Conservation (phyloP, 306 rosid genomes). For the Nissolia schottii region DNA sequence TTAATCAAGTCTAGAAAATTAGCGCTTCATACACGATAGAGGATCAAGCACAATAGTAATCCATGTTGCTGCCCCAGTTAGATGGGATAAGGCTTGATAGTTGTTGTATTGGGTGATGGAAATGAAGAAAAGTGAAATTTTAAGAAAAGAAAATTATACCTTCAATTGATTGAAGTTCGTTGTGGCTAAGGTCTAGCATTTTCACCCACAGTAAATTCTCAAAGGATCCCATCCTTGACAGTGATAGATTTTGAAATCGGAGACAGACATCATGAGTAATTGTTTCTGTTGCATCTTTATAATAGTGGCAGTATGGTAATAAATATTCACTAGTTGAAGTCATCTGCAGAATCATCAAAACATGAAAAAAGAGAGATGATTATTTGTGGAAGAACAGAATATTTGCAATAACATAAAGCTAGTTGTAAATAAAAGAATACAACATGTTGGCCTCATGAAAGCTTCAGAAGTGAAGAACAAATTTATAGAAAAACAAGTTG, state of each 20-base stretch:
- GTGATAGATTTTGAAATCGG: slow-evolving; percentile 59
- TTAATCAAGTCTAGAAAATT: not conserved
- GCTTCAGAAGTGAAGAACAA: not conserved
- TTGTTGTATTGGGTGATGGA: not conserved
- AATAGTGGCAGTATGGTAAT: slow-evolving; percentile 45
- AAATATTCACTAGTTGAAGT: slow-evolving; percentile 58
- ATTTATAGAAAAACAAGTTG: not conserved
- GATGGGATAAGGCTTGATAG: not conserved
- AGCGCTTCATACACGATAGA: not conserved
- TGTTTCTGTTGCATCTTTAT: slow-evolving; percentile 32
- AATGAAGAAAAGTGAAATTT: not conserved
- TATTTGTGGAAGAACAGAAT: slow-evolving; percentile 8
- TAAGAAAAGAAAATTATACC: slow-evolving; percentile 36
- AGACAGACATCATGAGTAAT: slow-evolving; percentile 42
- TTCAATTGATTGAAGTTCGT: slow-evolving; percentile 71
- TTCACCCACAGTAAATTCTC: slow-evolving; percentile 74
- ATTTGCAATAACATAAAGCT: not conserved
- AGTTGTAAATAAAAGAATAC: not conserved
- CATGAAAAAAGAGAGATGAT: not conserved
- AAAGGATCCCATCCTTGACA: slow-evolving; percentile 64
- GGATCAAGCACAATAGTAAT: not conserved
- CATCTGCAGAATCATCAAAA: slow-evolving; percentile 46
- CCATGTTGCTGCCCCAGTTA: not conserved
- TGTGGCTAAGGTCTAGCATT: slow-evolving; percentile 84
- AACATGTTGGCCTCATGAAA: not conserved